These are phyloP conservation scores for Boletus tomentosulus DNA, from an alignment of 768 basidiomycete species.

Conservation along the genomic window DNA sequence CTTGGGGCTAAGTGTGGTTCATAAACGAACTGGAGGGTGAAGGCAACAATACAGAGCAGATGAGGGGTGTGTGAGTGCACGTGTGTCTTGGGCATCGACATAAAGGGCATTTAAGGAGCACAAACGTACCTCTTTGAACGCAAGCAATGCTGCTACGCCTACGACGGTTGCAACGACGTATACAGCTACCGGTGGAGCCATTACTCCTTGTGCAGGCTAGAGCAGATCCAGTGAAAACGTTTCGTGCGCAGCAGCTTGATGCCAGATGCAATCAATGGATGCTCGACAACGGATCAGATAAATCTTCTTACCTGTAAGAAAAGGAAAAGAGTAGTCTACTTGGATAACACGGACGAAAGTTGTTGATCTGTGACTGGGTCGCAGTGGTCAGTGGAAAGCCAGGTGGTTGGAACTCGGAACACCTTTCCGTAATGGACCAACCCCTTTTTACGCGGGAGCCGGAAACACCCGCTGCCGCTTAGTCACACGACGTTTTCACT, in stretches of 20 bases:
- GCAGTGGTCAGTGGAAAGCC: conserved; percentile 1
- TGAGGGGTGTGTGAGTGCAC: conserved; percentile 17
- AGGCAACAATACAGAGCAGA: background rate
- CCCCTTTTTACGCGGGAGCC: conserved; percentile 10
- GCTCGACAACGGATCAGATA: background rate
- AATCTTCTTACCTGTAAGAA: background rate
- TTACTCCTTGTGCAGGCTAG: conserved; percentile 6
- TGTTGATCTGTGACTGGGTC: background rate
- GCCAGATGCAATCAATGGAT: background rate
- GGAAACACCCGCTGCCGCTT: background rate
- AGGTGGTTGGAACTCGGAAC: background rate
- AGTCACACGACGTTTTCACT: background rate
- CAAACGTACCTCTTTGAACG: conserved; percentile 54
- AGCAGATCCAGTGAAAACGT: conserved; percentile 3
- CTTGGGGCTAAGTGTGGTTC: conserved; percentile 65
- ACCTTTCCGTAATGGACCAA: conserved; percentile 11
- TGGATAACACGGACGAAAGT: background rate
- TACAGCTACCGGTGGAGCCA: conserved; percentile 37
- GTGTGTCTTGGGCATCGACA: conserved; percentile 6
- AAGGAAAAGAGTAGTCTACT: background rate
- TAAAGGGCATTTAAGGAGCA: background rate
- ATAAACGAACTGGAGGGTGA: conserved; percentile 51
- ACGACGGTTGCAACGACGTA: conserved; percentile 50
- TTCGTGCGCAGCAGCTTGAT: conserved; percentile 13
- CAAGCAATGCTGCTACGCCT: conserved; percentile 46